Percentiles rank a stretch among this genome's conserved stretches.
phyloP scores from a whole-genome alignment of 2,329 filamentous ascomycete species.

The Monascus ruber region DNA sequence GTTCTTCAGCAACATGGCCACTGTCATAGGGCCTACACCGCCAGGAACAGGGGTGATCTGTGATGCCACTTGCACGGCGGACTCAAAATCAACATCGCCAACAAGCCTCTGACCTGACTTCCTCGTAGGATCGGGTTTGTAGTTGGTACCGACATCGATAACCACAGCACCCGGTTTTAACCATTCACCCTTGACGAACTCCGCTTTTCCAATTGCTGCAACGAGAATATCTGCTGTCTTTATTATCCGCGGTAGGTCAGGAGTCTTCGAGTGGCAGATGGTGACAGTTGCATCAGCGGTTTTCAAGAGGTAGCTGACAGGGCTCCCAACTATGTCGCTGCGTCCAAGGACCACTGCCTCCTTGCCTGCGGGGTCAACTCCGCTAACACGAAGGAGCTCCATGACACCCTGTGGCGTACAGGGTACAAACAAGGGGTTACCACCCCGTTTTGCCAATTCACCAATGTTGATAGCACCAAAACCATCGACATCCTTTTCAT shows the following conservation, averaged over 20 bases:
- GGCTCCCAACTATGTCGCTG: conserved; percentile 95
- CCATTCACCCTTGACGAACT: conserved; percentile 91
- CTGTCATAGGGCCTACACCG: conserved; percentile 96
- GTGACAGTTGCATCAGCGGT: conserved; percentile 96
- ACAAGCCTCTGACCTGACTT: conserved; percentile 89
- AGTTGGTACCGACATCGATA: conserved; percentile 97
- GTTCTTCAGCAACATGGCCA: conserved; percentile 95
- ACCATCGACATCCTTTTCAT: conserved; percentile 96
- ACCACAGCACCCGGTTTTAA: conserved; percentile 90
- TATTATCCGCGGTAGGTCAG: conserved; percentile 59
- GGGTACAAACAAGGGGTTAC: conserved; percentile 76
- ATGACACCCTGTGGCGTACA: conserved; percentile 98
- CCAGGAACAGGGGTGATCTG: conserved; percentile 93
- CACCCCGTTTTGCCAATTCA: conserved; percentile 90
- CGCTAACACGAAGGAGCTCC: conserved; percentile 74
- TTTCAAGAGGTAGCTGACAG: conserved; percentile 88
- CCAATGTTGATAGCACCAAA: conserved; percentile 93
- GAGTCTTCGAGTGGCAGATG: conserved; percentile 83
- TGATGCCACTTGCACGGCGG: conserved; percentile 73
- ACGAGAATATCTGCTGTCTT: conserved; percentile 82
- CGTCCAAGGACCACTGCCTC: conserved; percentile 87
- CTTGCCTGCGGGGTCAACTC: conserved; percentile 76
- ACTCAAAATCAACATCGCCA: conserved; percentile 87
- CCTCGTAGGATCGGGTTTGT: conserved; percentile 74
- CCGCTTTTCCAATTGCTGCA: conserved; percentile 77